Percentiles rank a stretch among this genome's conserved stretches.
Conservation (phyloP, 176 grass and related monocot genomes). For the Typha latifolia region DNA sequence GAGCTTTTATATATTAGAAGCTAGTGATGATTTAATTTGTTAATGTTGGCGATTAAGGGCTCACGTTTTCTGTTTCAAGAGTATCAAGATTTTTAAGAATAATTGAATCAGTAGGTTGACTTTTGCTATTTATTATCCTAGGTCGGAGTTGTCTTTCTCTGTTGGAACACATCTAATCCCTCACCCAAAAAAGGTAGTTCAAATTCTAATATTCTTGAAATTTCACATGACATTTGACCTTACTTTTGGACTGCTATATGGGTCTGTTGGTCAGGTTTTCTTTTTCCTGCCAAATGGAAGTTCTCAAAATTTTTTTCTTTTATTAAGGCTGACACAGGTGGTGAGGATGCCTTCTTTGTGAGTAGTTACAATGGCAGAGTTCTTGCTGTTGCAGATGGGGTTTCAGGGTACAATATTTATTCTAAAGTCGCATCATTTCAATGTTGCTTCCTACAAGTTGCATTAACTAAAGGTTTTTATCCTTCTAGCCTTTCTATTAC, state of each 20-base stretch:
- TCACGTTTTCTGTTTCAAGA: no score
- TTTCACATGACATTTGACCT: not conserved
- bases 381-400: conserved; percentile 89
- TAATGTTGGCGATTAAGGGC: no score
- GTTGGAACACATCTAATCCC: conserved; percentile 15
- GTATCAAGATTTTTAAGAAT: not conserved
- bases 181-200: conserved; percentile 15
- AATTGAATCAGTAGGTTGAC: not conserved
- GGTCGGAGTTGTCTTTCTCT: conserved; percentile 18
- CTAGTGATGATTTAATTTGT: no score
- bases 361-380: conserved; percentile 37
- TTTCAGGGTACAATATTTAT: conserved; percentile 52
- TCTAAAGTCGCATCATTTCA: not conserved
- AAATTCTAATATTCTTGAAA: not conserved
- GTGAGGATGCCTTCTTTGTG: conserved; percentile 83
- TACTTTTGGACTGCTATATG: not conserved
- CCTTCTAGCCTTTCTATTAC: conserved; percentile 68
- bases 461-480: conserved; percentile 55
- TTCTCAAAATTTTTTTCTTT: conserved; percentile 6
- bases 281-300: not conserved
- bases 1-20: no score
- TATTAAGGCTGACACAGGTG: conserved; percentile 52
- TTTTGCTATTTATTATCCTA: not conserved
- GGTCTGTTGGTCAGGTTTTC: not conserved
- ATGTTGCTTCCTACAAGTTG: conserved; percentile 18